These are phyloP conservation scores for Yarrowia keelungensis DNA, from an alignment of 805 yeast species.

Conservation along the genomic window DNA sequence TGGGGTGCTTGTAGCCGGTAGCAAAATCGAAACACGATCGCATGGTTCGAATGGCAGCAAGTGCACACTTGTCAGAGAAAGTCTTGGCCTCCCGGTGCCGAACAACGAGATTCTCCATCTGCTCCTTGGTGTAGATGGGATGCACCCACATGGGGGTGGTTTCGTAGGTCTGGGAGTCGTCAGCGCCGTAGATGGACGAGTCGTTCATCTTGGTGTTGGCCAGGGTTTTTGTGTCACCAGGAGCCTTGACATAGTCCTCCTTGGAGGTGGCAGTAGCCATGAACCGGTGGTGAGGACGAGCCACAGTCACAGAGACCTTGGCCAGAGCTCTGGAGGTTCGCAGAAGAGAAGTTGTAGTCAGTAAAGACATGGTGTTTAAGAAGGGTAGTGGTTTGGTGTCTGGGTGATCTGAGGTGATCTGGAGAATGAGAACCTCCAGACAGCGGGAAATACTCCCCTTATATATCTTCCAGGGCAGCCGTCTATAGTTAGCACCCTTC, in stretches of 20 bases:
- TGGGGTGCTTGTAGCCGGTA: constrained; percentile 67
- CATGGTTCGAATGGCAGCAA: constrained; percentile 54
- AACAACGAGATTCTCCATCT: constrained; percentile 54
- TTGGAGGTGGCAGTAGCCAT: constrained; percentile 10
- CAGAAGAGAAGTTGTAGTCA: constrained; percentile 23
- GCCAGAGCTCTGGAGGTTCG: constrained; percentile 21
- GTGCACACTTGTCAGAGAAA: constrained; percentile 59
- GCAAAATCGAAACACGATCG: constrained; percentile 63
- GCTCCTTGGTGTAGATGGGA: constrained; percentile 52
- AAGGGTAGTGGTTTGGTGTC: not conserved
- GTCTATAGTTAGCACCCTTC: not conserved
- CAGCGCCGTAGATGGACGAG: constrained; percentile 37
- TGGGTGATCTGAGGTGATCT: not conserved
- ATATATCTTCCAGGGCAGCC: not conserved
- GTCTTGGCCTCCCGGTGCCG: constrained; percentile 56
- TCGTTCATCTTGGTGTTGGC: constrained; percentile 15
- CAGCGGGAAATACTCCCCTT: not conserved
- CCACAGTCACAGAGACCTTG: not conserved
- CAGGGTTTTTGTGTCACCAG: constrained; percentile 6
- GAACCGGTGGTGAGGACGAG: constrained; percentile 18
- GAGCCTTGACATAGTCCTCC: not conserved
- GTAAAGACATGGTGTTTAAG: constrained; percentile 4
- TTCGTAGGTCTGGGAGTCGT: constrained; percentile 5
- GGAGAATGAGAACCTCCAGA: too few relatives aligned
- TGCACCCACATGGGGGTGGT: constrained; percentile 52